Percentiles rank a stretch among this genome's conserved stretches.
phyloP scores from a whole-genome alignment of 495 filamentous ascomycete species.

The Tuber microsphaerosporum region DNA sequence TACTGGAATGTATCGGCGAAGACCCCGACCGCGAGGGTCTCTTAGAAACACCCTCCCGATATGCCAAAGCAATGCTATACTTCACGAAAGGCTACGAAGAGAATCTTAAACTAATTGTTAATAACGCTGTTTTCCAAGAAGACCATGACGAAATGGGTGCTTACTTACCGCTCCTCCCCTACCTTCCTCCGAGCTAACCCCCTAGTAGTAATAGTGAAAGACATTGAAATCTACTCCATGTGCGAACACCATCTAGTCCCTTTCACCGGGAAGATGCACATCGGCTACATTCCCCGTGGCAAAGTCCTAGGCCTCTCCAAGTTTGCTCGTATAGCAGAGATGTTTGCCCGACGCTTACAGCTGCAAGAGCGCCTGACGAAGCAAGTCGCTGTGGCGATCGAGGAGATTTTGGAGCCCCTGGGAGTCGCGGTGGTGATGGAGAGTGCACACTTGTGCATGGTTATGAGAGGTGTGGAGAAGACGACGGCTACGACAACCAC shows the following conservation, averaged over 20 bases:
- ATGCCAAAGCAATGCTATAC: constrained; percentile 92
- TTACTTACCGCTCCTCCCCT: not conserved
- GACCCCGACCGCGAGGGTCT: constrained; percentile 86
- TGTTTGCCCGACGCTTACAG: constrained; percentile 88
- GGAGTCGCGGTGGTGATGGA: constrained; percentile 96
- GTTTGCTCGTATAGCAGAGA: constrained; percentile 84
- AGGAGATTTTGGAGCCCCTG: constrained; percentile 80
- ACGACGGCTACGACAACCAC: constrained; percentile 78
- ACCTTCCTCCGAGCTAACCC: not conserved
- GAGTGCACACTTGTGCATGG: constrained; percentile 92
- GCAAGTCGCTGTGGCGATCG: constrained; percentile 86
- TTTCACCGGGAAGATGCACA: constrained; percentile 97
- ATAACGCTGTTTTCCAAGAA: constrained; percentile 90
- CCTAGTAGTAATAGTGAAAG: constrained; percentile 73
- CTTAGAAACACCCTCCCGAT: constrained; percentile 74
- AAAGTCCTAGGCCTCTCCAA: constrained; percentile 90
- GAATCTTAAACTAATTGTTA: constrained; percentile 85
- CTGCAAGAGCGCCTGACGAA: constrained; percentile 92
- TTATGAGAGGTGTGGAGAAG: constrained; percentile 79
- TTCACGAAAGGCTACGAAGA: constrained; percentile 97
- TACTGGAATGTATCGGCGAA: constrained; percentile 90
- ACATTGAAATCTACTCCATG: constrained; percentile 87
- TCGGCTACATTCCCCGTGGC: constrained; percentile 83
- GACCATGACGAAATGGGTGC: constrained; percentile 68
- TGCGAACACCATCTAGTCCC: constrained; percentile 97